Conservation (phyloP, 2,329 filamentous ascomycete genomes). For the Colletotrichum chlorophyti region DNA sequence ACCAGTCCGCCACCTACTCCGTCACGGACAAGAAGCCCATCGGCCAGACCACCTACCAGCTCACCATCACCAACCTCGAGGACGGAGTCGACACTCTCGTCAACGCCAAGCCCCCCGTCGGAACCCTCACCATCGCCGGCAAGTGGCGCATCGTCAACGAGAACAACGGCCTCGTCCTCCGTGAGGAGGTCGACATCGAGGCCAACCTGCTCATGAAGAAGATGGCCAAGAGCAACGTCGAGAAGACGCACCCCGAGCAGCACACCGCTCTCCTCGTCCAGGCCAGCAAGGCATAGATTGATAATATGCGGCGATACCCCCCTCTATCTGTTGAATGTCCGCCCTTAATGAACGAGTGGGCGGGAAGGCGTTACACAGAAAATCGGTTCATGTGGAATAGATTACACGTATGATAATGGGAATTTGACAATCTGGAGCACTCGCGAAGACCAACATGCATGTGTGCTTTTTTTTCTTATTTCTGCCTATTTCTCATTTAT, state of each 20-base stretch:
- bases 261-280: constrained; percentile 23
- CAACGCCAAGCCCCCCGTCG: constrained; percentile 27
- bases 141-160: constrained; percentile 25
- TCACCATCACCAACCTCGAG: constrained; percentile 27
- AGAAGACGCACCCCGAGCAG: constrained; percentile 28
- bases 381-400: constrained; percentile 1
- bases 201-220: constrained; percentile 29
- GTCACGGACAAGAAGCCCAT: constrained; percentile 29
- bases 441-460: too few relatives aligned
- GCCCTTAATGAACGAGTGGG: background rate
- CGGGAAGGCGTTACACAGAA: constrained; percentile 12
- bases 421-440: background rate
- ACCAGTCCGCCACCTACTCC: constrained; percentile 25
- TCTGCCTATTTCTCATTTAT: too few relatives aligned
- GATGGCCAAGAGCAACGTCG: constrained; percentile 29
- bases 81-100: constrained; percentile 26
- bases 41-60: constrained; percentile 27
- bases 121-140: constrained; percentile 23
- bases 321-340: background rate
- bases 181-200: constrained; percentile 25
- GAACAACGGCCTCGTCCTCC: constrained; percentile 12
- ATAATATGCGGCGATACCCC: background rate
- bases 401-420: constrained; percentile 13
- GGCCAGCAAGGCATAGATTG: constrained; percentile 24
- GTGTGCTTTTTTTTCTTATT: too few relatives aligned